phyloP scores from a whole-genome alignment of 768 basidiomycete genomes.

The Phlegmacium glaucopus region DNA sequence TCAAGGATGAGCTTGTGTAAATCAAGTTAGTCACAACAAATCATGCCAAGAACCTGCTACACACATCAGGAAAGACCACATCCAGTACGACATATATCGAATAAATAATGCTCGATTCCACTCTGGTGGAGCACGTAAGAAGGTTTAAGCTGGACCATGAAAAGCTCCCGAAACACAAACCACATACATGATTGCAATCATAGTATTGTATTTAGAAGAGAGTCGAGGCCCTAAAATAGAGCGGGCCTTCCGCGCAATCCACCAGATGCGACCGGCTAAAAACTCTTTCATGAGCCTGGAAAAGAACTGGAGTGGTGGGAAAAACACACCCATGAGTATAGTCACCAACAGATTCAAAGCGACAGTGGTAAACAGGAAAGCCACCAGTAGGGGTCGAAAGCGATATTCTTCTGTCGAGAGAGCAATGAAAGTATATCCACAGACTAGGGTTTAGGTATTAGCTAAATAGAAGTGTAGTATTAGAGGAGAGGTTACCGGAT shows the following conservation, averaged over 20 bases:
- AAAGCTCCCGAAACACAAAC: background rate
- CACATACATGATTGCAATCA: conserved; percentile 27
- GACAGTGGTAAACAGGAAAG: conserved; percentile 27
- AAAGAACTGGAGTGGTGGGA: conserved; percentile 7
- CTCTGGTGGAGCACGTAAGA: conserved; percentile 16
- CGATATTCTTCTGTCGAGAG: conserved; percentile 26
- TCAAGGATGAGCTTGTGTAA: conserved; percentile 16
- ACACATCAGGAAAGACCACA: conserved; percentile 19
- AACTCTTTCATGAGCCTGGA: conserved; percentile 4
- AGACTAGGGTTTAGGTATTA: conserved; percentile 12
- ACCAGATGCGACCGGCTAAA: conserved; percentile 29
- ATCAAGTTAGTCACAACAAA: conserved; percentile 2
- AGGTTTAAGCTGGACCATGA: conserved; percentile 9
- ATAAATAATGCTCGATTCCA: conserved; percentile 30
- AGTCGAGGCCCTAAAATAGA: conserved; percentile 20
- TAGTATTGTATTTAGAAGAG: conserved; percentile 20
- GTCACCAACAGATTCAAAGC: conserved; percentile 27
- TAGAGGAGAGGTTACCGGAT: conserved; percentile 17
- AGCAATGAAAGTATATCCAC: conserved; percentile 24
- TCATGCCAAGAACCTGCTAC: background rate
- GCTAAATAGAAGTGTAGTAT: conserved; percentile 3
- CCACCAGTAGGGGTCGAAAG: conserved; percentile 22
- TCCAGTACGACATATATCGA: conserved; percentile 25
- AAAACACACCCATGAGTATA: conserved; percentile 24
- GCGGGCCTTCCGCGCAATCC: conserved; percentile 25